Evolutionary conservation across 1,284 basidiomycete genomes (phyloP), one percentile per base, ranked within the genome.

Genomic region (Papiliotrema fonsecae): DNA sequence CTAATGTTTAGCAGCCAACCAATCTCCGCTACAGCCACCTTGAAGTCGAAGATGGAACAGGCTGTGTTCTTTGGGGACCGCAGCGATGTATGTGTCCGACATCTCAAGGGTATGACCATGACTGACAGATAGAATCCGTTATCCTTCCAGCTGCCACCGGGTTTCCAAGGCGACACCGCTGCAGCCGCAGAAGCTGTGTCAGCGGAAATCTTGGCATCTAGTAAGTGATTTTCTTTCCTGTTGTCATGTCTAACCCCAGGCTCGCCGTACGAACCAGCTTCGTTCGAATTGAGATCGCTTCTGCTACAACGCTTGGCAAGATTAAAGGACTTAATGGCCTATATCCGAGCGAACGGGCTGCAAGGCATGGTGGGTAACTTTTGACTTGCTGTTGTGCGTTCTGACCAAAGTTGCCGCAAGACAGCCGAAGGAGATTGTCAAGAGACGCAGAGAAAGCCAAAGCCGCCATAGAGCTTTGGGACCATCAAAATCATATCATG

Each of bases 381-480:
- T 47, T 31, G 19, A 18, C 39, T 42, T 35, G 44, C 14, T 43
- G 6, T 28, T 39, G 27, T 30, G 36, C 34, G 2, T 18, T 21
- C 36, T 42, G 35, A n/a, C 31, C 30, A 27, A 28, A 93, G 85
- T 83, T 97, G 65, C 85, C 91, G 2, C 86, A 88, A 74, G 73
- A 78, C 31, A 83, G 83, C 48, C 81, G 89, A 28, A 83, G 92
- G 57, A 77, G 79, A 31, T 76, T 98, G 34, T 84, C 83, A 24
- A 81, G 79, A n/a, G 86, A 97, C 66, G 88, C 89, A 2, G 92
- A 97, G 74, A 88, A 90, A 59, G 76, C 97, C 13, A 85, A 85
- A 53, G 86, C 88, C 1, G 85, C 83, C 4, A 80, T 84, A 50
- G 85, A 88, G 34, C 76, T 97, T 18, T 98, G 94, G 94, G 67